phyloP scores from a whole-genome alignment of 257 asterid species.

The Anisodus acutangulus region DNA sequence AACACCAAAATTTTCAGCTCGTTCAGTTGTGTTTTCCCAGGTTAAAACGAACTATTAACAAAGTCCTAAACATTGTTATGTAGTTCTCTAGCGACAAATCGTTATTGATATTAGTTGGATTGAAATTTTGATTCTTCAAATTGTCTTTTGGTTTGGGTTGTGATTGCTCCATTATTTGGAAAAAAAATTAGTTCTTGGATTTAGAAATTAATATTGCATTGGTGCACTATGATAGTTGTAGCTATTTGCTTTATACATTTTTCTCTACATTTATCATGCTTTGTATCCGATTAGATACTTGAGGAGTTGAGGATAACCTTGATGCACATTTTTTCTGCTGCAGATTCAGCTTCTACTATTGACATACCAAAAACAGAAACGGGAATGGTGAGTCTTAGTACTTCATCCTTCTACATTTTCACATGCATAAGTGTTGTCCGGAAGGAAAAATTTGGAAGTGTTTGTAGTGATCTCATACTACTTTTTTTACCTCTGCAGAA shows the following conservation, averaged over 20 bases:
- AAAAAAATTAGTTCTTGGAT: background rate
- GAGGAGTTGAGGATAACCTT: background rate
- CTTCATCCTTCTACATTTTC: slow-evolving; percentile 26
- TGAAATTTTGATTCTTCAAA: background rate
- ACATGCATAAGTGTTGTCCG: background rate
- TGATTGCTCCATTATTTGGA: slow-evolving; percentile 8
- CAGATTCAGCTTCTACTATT: slow-evolving; percentile 8
- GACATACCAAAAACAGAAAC: background rate
- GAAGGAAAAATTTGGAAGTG: background rate
- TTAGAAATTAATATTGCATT: background rate
- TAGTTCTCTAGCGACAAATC: background rate
- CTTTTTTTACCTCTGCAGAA: slow-evolving; percentile 32
- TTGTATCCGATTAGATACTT: background rate
- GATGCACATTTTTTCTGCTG: background rate
- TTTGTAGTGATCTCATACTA: background rate
- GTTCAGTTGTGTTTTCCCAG: background rate
- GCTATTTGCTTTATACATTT: background rate
- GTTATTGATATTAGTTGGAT: background rate
- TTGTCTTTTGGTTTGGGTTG: background rate
- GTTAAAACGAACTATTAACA: background rate
- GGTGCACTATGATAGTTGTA: background rate
- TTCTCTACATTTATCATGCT: background rate
- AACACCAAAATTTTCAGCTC: background rate
- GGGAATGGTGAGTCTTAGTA: slow-evolving; percentile 19
- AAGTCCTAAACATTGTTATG: background rate